These are phyloP conservation scores for Yamadazyma blattariae DNA, from an alignment of 1,139 yeast species.

Conservation along the genomic window DNA sequence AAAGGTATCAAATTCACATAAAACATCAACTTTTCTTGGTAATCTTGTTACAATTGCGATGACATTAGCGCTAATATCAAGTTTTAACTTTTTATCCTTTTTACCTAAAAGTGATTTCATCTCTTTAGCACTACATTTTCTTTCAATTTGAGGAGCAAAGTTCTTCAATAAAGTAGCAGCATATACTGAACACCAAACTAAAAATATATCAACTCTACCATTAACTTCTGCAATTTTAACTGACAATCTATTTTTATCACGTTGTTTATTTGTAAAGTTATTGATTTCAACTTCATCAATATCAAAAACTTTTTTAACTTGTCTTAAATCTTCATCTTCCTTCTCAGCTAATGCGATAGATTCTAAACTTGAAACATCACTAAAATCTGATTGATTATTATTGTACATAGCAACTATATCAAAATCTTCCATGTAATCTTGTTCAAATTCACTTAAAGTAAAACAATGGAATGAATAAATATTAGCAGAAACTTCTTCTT, in stretches of 20 bases:
- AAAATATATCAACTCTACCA: slow-evolving; percentile 40
- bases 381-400: slow-evolving; percentile 25
- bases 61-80: slow-evolving; percentile 39
- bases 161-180: slow-evolving; percentile 34
- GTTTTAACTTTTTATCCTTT: slow-evolving; percentile 21
- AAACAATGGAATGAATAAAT: slow-evolving; percentile 27
- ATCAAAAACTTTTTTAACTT: slow-evolving; percentile 34
- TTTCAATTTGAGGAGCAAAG: slow-evolving; percentile 34
- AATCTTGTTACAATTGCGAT: slow-evolving; percentile 45
- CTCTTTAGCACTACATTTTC: slow-evolving; percentile 26
- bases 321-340: slow-evolving; percentile 19
- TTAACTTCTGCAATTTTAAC: slow-evolving; percentile 37
- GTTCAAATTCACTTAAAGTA: slow-evolving; percentile 38
- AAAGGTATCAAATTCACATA: slow-evolving; percentile 48
- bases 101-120: slow-evolving; percentile 23
- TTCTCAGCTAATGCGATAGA: slow-evolving; percentile 21
- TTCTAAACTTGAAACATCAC: slow-evolving; percentile 37
- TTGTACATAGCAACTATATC: slow-evolving; percentile 25
- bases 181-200: slow-evolving; percentile 43
- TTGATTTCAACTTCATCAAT: slow-evolving; percentile 25
- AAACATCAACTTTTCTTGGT: slow-evolving; percentile 50
- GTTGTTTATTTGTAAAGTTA: slow-evolving; percentile 20
- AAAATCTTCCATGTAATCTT: slow-evolving; percentile 36
- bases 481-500: slow-evolving; percentile 19
- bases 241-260: slow-evolving; percentile 25